Evolutionary conservation across 129 eudicot genomes (phyloP), one percentile per base, ranked within the genome.

Genomic region (Artemisia tridentata): DNA sequence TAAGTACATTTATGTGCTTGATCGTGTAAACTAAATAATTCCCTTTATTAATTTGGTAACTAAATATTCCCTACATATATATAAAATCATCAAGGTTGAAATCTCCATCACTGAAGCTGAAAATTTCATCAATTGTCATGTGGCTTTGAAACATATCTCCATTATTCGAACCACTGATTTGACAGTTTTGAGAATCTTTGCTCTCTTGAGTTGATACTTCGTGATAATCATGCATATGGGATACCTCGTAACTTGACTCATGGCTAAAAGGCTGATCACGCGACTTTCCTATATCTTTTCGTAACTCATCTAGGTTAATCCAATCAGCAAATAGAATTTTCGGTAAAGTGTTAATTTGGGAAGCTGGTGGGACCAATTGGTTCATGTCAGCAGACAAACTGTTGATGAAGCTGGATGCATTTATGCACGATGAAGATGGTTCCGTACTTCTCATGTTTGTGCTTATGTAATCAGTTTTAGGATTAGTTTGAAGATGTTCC

Each of bases 271-370:
- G 31, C 1, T 67, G 69, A 51, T 50, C 72, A 29, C 3, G 11
- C 21, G 65, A 48, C 47, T 9, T 55, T 10, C 31, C 50, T 54
- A 67, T 23, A 3, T 74, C 80, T 0, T 68, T 72, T 45, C 25
- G 79, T 20, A 54, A 54, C 52, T 72, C 81, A 54, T 86, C 78
- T n/a, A 57, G n/a, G 10, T 70, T 29, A n/a, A 82, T 72, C 92
- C 92, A 84, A 1, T 87, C 89, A 38, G 85, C 81, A 79, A 81
- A 87, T 14, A 81, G 23, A 68, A 81, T 53, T 62, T 75, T 81
- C 0, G 85, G 92, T 38, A 79, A 50, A 45, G 10, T 55, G 72
- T 68, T 76, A 49, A 57, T 48, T 0, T 56, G 20, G 58, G 72
- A 55, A 43, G 8, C 38, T 38, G 38, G 50, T 74, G 58, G 72